phyloP scores from a whole-genome alignment of 2,329 filamentous ascomycete species.

The Colletotrichum melonis region DNA sequence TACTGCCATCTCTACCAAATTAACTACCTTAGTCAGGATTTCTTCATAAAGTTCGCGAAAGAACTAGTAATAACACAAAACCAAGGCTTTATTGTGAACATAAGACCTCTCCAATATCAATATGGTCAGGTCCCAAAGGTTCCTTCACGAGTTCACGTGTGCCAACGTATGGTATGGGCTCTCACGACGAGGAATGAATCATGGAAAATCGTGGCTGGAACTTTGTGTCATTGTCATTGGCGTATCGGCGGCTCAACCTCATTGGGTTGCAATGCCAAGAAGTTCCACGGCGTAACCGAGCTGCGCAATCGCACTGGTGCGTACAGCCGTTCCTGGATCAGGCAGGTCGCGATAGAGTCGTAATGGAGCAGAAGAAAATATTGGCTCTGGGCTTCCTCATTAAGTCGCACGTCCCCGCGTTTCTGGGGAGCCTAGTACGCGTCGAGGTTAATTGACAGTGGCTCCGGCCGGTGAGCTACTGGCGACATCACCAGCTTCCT shows the following conservation, averaged over 20 bases:
- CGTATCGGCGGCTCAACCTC: constrained; percentile 7
- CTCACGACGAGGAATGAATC: background rate
- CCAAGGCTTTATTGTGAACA: no score
- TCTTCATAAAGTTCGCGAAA: no score
- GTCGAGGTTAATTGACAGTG: background rate
- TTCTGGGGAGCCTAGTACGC: background rate
- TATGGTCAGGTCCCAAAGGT: background rate
- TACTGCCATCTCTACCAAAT: background rate
- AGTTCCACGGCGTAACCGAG: background rate
- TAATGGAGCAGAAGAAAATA: background rate
- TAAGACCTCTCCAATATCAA: no score
- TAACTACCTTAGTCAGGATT: no score
- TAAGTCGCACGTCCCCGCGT: constrained; percentile 12
- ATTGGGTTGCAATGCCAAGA: constrained; percentile 15
- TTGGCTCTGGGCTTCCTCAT: constrained; percentile 15
- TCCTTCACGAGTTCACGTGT: background rate
- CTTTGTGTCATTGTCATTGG: background rate
- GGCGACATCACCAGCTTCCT: constrained; percentile 19
- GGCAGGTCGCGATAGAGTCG: constrained; percentile 11
- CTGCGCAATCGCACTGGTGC: constrained; percentile 14
- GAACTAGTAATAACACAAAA: no score
- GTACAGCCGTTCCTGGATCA: constrained; percentile 18
- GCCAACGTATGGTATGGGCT: background rate
- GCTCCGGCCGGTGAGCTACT: background rate
- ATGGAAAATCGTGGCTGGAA: background rate